Conservation (phyloP, 208 protist species). For the Balamuthia mandrillaris region DNA sequence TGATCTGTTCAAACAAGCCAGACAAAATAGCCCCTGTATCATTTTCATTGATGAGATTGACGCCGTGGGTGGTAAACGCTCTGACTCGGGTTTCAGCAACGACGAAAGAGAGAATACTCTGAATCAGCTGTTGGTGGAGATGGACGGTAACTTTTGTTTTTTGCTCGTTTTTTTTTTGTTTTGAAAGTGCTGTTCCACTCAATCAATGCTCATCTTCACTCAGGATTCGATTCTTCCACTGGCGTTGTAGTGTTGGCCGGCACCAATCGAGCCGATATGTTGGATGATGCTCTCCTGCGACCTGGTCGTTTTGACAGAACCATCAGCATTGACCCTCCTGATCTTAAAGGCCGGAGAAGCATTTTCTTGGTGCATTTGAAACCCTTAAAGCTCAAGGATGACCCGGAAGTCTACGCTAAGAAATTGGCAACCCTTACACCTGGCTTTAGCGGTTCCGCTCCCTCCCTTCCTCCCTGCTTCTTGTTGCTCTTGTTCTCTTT, state of each 20-base stretch:
- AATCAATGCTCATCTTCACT: not conserved
- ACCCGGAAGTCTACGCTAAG: constrained; percentile 42
- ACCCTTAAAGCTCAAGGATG: constrained; percentile 76
- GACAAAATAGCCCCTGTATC: constrained; percentile 89
- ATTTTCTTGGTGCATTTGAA: constrained; percentile 90
- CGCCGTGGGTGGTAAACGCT: constrained; percentile 80
- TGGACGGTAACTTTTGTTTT: constrained; percentile 83
- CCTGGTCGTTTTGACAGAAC: constrained; percentile 90
- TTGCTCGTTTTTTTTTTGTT: not conserved
- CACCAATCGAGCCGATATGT: constrained; percentile 94
- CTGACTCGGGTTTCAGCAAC: constrained; percentile 72
- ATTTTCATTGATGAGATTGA: constrained; percentile 98
- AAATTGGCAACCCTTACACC: constrained; percentile 63
- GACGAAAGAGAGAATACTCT: constrained; percentile 92
- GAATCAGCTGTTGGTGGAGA: constrained; percentile 96
- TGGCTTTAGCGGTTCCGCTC: not conserved
- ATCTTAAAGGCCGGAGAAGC: constrained; percentile 87
- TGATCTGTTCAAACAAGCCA: constrained; percentile 88
- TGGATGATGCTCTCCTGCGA: constrained; percentile 93
- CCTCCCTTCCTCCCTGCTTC: not conserved
- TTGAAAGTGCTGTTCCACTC: not conserved
- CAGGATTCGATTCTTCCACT: constrained; percentile 72
- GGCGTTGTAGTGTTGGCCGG: constrained; percentile 95
- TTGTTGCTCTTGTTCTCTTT: not conserved
- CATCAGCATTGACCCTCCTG: constrained; percentile 75